Percentiles rank a stretch among this genome's conserved stretches.
Conservation (phyloP, 108 stramenopile species). For the Cyclotella kingstonii region DNA sequence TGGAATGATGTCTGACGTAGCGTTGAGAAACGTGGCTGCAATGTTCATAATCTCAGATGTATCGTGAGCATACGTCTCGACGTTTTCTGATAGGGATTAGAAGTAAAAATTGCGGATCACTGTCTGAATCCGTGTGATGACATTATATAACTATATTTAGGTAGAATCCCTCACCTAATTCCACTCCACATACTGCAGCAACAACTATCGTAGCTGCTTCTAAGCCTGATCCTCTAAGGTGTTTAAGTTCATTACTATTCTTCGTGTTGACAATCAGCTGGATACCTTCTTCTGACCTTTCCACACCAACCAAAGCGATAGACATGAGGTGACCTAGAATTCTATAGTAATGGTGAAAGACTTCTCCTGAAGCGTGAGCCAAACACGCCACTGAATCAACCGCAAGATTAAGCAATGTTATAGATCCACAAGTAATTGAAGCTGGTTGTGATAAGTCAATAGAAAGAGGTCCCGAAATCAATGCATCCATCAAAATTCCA, state of each 20-base stretch:
- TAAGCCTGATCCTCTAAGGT: slow-evolving; percentile 62
- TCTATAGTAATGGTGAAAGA: slow-evolving; percentile 61
- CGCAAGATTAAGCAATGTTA: slow-evolving; percentile 57
- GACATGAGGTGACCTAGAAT: slow-evolving; percentile 63
- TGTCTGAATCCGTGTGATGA: too few species aligned
- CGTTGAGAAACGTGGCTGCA: slow-evolving; percentile 47
- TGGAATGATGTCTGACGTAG: slow-evolving; percentile 36
- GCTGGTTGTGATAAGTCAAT: slow-evolving; percentile 32
- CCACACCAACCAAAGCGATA: slow-evolving; percentile 25
- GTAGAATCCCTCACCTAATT: too few species aligned
- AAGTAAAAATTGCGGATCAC: too few species aligned
- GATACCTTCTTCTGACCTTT: slow-evolving; percentile 8
- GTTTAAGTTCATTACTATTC: slow-evolving; percentile 38
- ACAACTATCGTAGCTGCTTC: slow-evolving; percentile 78
- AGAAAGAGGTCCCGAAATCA: slow-evolving; percentile 63
- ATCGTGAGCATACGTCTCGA: slow-evolving; percentile 44
- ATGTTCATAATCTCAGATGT: slow-evolving; percentile 58
- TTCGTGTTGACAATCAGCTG: background rate
- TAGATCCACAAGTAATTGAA: slow-evolving; percentile 33
- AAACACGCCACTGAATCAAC: slow-evolving; percentile 69
- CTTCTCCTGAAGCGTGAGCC: slow-evolving; percentile 62
- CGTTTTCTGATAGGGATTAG: slow-evolving; percentile 51
- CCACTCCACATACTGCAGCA: slow-evolving; percentile 50
- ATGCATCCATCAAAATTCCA: slow-evolving; percentile 44
- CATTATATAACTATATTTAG: too few species aligned